These are phyloP conservation scores for Pyrus pyrifolia DNA, from an alignment of 306 rosid species.

Conservation along the genomic window DNA sequence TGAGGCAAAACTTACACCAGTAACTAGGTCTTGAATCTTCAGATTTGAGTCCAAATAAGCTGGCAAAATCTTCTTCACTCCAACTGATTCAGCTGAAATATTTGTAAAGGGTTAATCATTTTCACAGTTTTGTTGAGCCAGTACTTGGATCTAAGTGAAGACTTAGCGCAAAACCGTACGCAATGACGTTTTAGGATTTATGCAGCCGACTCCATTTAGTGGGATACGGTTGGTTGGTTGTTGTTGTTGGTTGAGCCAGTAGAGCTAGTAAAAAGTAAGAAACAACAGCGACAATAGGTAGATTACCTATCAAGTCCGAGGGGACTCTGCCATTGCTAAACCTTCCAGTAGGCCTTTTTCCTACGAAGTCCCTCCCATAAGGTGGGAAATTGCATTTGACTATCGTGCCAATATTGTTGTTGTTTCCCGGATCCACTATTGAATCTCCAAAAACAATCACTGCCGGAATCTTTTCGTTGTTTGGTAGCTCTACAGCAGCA, in stretches of 20 bases:
- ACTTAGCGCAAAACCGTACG: too few species aligned
- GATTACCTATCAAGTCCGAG: conserved; percentile 44
- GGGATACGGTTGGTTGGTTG: too few species aligned
- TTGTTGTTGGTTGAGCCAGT: not conserved
- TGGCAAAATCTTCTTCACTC: conserved; percentile 54
- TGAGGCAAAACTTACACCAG: conserved; percentile 71
- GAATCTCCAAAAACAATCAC: conserved; percentile 72
- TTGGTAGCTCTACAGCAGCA: conserved; percentile 14
- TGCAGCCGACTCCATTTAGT: too few species aligned
- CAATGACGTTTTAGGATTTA: too few species aligned
- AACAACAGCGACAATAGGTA: not conserved
- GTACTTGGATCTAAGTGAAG: too few species aligned
- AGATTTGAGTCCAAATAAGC: conserved; percentile 55
- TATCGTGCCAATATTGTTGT: conserved; percentile 43
- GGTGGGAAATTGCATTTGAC: conserved; percentile 57
- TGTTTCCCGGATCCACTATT: conserved; percentile 63
- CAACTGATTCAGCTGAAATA: conserved; percentile 46
- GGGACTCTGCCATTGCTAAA: conserved; percentile 59
- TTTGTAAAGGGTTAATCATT: not conserved
- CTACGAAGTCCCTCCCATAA: conserved; percentile 53
- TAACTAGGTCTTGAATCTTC: conserved; percentile 48
- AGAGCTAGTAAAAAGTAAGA: not conserved
- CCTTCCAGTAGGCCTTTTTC: conserved; percentile 52
- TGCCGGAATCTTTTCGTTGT: conserved; percentile 48
- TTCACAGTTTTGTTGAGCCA: not conserved